phyloP scores from a whole-genome alignment of 306 rosid genomes.

The Cercis canadensis region DNA sequence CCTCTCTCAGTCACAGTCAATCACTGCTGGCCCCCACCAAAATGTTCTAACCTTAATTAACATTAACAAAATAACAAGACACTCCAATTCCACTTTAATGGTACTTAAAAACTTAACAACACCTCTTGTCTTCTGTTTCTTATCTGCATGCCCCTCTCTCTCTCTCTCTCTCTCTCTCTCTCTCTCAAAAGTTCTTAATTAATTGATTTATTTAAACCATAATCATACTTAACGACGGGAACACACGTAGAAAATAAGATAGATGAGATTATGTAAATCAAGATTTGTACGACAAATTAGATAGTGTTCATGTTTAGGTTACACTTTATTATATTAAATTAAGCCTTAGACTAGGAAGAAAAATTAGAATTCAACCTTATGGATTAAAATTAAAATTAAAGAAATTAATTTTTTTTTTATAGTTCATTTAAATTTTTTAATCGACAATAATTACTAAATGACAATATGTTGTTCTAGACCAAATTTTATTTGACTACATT shows the following conservation, averaged over 20 bases:
- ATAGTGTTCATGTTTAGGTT: not conserved
- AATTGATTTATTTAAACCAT: constrained; percentile 28
- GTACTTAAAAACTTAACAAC: not conserved
- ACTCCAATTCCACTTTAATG: not conserved
- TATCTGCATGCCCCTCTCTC: constrained; percentile 9
- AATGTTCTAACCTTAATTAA: not conserved
- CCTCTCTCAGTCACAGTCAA: constrained; percentile 43
- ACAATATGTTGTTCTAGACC: constrained; percentile 39
- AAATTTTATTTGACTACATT: too few species aligned
- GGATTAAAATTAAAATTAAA: constrained; percentile 20
- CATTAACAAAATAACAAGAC: too few species aligned
- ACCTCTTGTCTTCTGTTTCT: not conserved
- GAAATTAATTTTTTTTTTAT: constrained; percentile 17
- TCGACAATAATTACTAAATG: constrained; percentile 47
- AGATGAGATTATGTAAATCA: constrained; percentile 29
- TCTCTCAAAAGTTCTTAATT: too few species aligned
- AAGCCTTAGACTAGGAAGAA: too few species aligned
- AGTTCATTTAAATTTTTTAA: not conserved
- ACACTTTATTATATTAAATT: too few species aligned
- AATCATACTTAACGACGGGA: constrained; percentile 15
- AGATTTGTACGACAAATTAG: not conserved
- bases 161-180: too few species aligned
- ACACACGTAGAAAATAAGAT: constrained; percentile 21
- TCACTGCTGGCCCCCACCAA: constrained; percentile 45
- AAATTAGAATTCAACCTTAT: constrained; percentile 17